Conservation (phyloP, 805 yeast species). For the Hanseniaspora guilliermondii region DNA sequence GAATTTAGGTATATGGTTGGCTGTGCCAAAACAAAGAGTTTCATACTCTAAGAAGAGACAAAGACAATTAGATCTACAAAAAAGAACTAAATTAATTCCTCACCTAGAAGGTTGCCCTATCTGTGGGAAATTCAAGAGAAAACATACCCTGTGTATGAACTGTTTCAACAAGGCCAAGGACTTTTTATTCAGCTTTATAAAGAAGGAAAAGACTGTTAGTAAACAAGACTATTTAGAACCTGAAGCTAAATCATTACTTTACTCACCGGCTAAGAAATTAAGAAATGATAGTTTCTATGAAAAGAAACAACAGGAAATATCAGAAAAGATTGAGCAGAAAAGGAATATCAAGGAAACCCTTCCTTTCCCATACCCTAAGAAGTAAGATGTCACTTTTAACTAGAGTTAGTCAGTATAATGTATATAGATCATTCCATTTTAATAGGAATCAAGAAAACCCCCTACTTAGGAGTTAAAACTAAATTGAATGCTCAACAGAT, state of each 20-base stretch:
- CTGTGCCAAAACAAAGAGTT: slow-evolving; percentile 89
- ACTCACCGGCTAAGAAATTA: slow-evolving; percentile 57
- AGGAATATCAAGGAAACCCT: slow-evolving; percentile 43
- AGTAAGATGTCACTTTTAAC: not conserved
- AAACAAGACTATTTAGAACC: slow-evolving; percentile 34
- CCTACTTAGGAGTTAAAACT: no score
- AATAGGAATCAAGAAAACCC: not conserved
- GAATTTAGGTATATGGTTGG: slow-evolving; percentile 64
- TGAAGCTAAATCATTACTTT: slow-evolving; percentile 50
- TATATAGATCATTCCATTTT: not conserved
- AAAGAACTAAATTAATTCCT: slow-evolving; percentile 64
- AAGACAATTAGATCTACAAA: slow-evolving; percentile 67
- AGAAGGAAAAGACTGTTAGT: not conserved
- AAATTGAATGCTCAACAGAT: no score
- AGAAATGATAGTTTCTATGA: slow-evolving; percentile 16
- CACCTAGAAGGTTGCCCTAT: slow-evolving; percentile 86
- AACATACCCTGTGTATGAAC: slow-evolving; percentile 84
- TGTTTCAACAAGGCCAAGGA: slow-evolving; percentile 35
- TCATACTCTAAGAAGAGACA: slow-evolving; percentile 79
- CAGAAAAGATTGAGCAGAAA: slow-evolving; percentile 33
- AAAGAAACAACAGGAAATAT: not conserved
- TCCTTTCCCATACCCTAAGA: slow-evolving; percentile 33
- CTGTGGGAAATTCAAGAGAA: slow-evolving; percentile 83
- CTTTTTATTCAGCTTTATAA: slow-evolving; percentile 17
- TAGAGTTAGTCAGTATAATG: not conserved